These are phyloP conservation scores for Dentipellis sp. DNA, from an alignment of 768 basidiomycete genomes.

Conservation along the genomic window DNA sequence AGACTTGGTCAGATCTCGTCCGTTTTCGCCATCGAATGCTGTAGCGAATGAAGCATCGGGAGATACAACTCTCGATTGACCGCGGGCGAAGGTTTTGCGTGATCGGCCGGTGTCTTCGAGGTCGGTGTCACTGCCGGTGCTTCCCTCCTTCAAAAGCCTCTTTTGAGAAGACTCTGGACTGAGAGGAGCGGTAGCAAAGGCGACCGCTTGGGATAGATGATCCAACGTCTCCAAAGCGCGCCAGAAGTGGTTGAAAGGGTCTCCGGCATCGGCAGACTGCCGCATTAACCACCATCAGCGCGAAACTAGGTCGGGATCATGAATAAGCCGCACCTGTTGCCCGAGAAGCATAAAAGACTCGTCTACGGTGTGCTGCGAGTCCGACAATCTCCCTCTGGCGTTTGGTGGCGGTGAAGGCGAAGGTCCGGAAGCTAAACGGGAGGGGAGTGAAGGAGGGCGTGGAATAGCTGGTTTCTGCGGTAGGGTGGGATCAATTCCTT, in stretches of 20 bases:
- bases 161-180: conserved; percentile 28
- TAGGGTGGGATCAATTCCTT: conserved; percentile 67
- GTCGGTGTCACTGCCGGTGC: conserved; percentile 59
- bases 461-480: conserved; percentile 46
- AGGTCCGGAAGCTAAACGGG: conserved; percentile 19
- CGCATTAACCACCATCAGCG: not conserved
- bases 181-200: conserved; percentile 76
- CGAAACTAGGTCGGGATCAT: not conserved
- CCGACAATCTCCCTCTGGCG: conserved; percentile 36
- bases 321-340: conserved; percentile 41
- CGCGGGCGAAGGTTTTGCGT: conserved; percentile 35
- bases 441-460: conserved; percentile 19
- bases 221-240: conserved; percentile 81
- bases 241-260: conserved; percentile 88
- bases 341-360: conserved; percentile 88
- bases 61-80: conserved; percentile 20
- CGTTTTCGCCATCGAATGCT: conserved; percentile 14
- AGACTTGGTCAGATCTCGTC: conserved; percentile 6
- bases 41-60: conserved; percentile 18
- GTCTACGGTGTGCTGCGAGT: conserved; percentile 42
- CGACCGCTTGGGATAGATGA: conserved; percentile 73
- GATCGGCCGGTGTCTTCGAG: conserved; percentile 46
- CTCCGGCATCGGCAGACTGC: conserved; percentile 50
- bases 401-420: conserved; percentile 36
- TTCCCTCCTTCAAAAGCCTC: conserved; percentile 35